A percentile compares a stretch with the other conserved stretches of the same genome.
Conservation (phyloP, 352 stramenopile species). For the Phytophthora hybrid region DNA sequence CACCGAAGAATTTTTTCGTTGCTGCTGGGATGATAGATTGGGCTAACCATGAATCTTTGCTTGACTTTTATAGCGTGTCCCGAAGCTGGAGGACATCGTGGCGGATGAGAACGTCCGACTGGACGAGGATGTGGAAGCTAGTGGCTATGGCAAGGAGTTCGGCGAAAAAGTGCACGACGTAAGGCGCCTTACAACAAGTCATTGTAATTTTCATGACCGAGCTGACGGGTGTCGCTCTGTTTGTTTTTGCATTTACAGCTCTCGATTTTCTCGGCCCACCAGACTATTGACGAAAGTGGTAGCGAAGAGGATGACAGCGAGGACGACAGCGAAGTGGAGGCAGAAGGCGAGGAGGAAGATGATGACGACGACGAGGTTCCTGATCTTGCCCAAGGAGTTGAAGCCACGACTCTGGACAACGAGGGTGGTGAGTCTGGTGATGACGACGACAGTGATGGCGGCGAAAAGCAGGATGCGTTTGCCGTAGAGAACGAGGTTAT, state of each 20-base stretch:
- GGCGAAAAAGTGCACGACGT: slow-evolving; percentile 75
- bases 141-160: slow-evolving; percentile 82
- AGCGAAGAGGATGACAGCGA: slow-evolving; percentile 56
- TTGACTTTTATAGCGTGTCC: slow-evolving; percentile 46
- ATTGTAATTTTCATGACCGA: neutral
- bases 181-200: slow-evolving; percentile 23
- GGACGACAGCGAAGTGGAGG: slow-evolving; percentile 50
- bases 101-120: slow-evolving; percentile 65
- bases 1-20: slow-evolving; percentile 13
- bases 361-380: slow-evolving; percentile 45
- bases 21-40: slow-evolving; percentile 3
- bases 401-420: slow-evolving; percentile 38
- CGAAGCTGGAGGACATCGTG: slow-evolving; percentile 75
- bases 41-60: slow-evolving; percentile 2
- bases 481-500: slow-evolving; percentile 76
- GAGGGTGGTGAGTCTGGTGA: slow-evolving; percentile 34
- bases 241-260: slow-evolving; percentile 49
- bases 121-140: slow-evolving; percentile 81
- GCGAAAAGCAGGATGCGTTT: slow-evolving; percentile 51
- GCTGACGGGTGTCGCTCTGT: slow-evolving; percentile 3
- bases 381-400: slow-evolving; percentile 48
- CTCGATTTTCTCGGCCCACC: slow-evolving; percentile 86
- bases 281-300: slow-evolving; percentile 50
- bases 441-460: slow-evolving; percentile 43
- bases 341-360: slow-evolving; percentile 41